A percentile compares a stretch with the other conserved stretches of the same genome.
These are phyloP conservation scores for Salvia miltiorrhiza DNA, from an alignment of 257 asterid species.

Conservation along the genomic window DNA sequence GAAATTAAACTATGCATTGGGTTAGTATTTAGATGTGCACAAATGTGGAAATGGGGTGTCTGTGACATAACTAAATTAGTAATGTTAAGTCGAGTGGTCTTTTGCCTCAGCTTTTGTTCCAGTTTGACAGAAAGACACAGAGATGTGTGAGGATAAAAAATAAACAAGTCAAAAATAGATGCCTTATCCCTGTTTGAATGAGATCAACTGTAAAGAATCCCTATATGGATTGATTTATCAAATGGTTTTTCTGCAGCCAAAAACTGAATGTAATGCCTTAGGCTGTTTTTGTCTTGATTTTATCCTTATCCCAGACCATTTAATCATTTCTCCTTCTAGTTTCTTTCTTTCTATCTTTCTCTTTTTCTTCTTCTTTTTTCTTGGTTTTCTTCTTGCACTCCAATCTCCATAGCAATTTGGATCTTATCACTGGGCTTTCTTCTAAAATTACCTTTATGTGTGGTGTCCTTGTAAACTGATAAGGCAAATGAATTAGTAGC, in stretches of 20 bases:
- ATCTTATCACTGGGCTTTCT: background rate
- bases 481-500: background rate
- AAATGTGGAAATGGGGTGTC: background rate
- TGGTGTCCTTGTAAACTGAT: slow-evolving; percentile 1
- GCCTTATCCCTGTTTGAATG: background rate
- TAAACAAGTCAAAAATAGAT: slow-evolving; percentile 7
- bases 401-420: background rate
- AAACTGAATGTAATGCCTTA: slow-evolving; percentile 1
- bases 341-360: background rate
- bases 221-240: background rate
- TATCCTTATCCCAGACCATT: background rate
- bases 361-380: background rate
- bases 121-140: background rate
- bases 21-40: background rate
- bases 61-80: background rate
- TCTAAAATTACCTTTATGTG: background rate
- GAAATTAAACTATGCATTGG: background rate
- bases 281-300: slow-evolving; percentile 10
- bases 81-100: background rate
- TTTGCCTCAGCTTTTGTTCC: background rate
- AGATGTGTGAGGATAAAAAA: slow-evolving; percentile 4
- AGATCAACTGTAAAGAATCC: background rate
- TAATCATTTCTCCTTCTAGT: background rate
- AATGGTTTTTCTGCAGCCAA: slow-evolving; percentile 14
- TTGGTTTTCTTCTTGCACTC: background rate